Evolutionary conservation across 2,329 filamentous ascomycete genomes (phyloP), one percentile per base, ranked within the genome.

Genomic region (Fusarium tupiense): DNA sequence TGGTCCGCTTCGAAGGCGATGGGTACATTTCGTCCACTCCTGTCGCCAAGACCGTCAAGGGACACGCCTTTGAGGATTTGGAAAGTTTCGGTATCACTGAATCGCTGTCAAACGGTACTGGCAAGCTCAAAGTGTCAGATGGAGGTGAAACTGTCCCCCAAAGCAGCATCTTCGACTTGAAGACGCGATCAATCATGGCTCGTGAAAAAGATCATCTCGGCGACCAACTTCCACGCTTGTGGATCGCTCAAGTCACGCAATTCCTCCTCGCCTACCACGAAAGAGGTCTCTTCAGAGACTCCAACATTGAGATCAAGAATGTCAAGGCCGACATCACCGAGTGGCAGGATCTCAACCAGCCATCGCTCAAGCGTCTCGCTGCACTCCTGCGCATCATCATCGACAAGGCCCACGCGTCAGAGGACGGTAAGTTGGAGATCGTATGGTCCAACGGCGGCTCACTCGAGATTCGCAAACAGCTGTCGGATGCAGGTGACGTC

Each of bases 221-320:
- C 17, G 73, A 81, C 8, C 82, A 86, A 49, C 72, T 87, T 16
- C 84, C 83, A 9, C 84, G 84, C 1, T 76, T 86, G 14, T 87
- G 85, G 85, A 64, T 84, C 3, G 64, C 80, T 2, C 85, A 84
- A 62, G 79, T 83, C 9, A 76, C 81, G 2, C 82, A 81, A 13
- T 82, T 86, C 44, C 75, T 87, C 35, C 73, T 86, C 5, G 85
- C 83, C 2, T 84, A 82, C 66, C 85, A 87, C 56, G 62, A 75
- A 10, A 58, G 49, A 3, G 83, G 84, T 2, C 11, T 72, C 2
- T 86, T 87, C 62, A 50, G 10, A 13, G 44, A 67, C 11, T 61
- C 77, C 1, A 80, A 86, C 14, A 81, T 83, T 5, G 68, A 79
- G 35, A 72, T 85, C 38, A 72, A 73, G 24, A 76, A 84, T 43